These are phyloP conservation scores for Adansonia digitata DNA, from an alignment of 345 rosid species.

Conservation along the genomic window DNA sequence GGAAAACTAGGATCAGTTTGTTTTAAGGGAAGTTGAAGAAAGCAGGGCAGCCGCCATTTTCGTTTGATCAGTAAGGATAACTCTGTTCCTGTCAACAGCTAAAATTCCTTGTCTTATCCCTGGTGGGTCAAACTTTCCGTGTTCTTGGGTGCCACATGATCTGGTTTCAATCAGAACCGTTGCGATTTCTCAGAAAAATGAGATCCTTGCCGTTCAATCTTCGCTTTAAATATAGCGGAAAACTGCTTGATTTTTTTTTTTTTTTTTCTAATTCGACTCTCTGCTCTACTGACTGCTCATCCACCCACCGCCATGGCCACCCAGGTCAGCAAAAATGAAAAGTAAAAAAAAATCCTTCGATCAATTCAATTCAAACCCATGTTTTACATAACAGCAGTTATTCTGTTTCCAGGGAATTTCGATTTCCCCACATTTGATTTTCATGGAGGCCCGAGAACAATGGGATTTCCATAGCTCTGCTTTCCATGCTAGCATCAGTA, in stretches of 20 bases:
- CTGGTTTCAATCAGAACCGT: neutral
- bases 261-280: too few species aligned
- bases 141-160: neutral
- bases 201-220: neutral
- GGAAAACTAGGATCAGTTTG: slow-evolving; percentile 20
- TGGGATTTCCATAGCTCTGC: neutral
- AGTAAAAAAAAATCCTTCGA: neutral
- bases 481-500: slow-evolving; percentile 13
- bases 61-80: slow-evolving; percentile 18
- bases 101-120: neutral
- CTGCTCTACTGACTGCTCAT: neutral
- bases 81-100: neutral
- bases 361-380: neutral
- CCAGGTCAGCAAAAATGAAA: slow-evolving; percentile 8
- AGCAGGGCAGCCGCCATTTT: slow-evolving; percentile 49
- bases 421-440: neutral
- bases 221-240: neutral
- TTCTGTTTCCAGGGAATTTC: neutral
- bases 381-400: neutral
- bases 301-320: neutral
- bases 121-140: neutral
- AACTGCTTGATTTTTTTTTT: too few species aligned
- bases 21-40: slow-evolving; percentile 32
- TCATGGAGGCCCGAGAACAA: slow-evolving; percentile 17
- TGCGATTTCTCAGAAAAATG: neutral